Evolutionary conservation across 1,284 basidiomycete species (phyloP), one percentile per base, ranked within the genome.

Genomic region (Hemileia vastatrix): DNA sequence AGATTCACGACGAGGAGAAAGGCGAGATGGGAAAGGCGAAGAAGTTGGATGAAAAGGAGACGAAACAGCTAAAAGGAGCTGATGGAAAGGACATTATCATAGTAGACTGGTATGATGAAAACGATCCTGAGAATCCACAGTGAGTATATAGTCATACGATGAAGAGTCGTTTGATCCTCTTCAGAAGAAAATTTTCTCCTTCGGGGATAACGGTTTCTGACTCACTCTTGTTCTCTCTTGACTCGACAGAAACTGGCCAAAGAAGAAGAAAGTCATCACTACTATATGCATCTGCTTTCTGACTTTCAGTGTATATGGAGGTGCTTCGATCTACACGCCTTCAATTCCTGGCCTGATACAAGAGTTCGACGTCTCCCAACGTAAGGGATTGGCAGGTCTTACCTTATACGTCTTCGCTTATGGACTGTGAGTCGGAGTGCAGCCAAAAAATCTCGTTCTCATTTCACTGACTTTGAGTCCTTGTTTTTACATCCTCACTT

Each of bases 121-220:
- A 65, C n/a, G 72, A 74, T 53, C 65, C 66, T 4, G 71, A 69
- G 33, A 71, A 72, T 48, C 72, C 72, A 15, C n/a, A n/a, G n/a
- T n/a, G n/a, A n/a, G n/a, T n/a, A n/a, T n/a, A n/a, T n/a, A n/a
- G n/a, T n/a, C n/a, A n/a, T n/a, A n/a, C n/a, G n/a, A n/a, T n/a
- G n/a, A n/a, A n/a, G n/a, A n/a, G n/a, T n/a, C 11, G 45, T 23
- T 23, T 47, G 18, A 18, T 23, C 51, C 23, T 53, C 47, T 31
- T 18, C 21, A 33, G 15, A 33, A 52, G 56, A 19, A 33, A 18
- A 52, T 32, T 21, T 19, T 57, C 18, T 57, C 51, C 49, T 23
- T 57, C 15, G 15, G n/a, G n/a, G 54, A 44, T 6, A 43, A 55
- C 40, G 54, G 54, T n/a, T 13, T 55, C n/a, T 31, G 51, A 18